Percentiles rank a stretch among this genome's conserved stretches.
phyloP scores from a whole-genome alignment of 176 grass and related monocot species.

The Lolium multiflorum region DNA sequence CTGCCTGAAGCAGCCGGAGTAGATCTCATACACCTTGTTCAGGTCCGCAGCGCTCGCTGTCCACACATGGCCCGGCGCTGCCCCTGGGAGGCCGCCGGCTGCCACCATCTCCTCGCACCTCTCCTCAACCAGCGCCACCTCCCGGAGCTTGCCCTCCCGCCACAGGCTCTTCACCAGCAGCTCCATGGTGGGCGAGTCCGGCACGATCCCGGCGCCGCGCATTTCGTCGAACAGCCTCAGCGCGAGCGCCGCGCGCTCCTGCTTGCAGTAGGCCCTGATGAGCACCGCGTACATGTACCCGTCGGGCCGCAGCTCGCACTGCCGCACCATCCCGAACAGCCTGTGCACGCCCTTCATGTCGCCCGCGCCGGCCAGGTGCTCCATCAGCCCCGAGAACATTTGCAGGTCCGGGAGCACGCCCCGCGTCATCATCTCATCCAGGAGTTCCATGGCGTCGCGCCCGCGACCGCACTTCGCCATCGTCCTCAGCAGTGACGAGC shows the following conservation, averaged over 20 bases:
- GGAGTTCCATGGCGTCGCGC: constrained; percentile 57
- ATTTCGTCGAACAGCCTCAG: constrained; percentile 85
- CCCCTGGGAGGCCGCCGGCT: constrained; percentile 38
- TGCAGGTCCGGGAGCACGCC: constrained; percentile 75
- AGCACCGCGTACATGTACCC: constrained; percentile 81
- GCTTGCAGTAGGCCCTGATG: constrained; percentile 73
- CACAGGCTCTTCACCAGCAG: constrained; percentile 94
- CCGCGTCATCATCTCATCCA: constrained; percentile 80
- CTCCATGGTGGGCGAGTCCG: constrained; percentile 65
- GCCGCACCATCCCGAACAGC: constrained; percentile 76
- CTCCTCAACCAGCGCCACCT: constrained; percentile 71
- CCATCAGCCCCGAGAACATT: constrained; percentile 80
- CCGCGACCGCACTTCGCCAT: constrained; percentile 71
- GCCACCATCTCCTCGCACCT: constrained; percentile 47
- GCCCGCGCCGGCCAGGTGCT: constrained; percentile 67
- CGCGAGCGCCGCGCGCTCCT: constrained; percentile 72
- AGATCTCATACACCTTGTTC: constrained; percentile 63
- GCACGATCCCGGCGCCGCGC: constrained; percentile 51
- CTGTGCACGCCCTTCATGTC: constrained; percentile 86
- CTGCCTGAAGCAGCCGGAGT: constrained; percentile 61
- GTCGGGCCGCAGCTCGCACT: constrained; percentile 71
- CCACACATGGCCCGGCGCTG: constrained; percentile 57
- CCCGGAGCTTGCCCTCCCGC: constrained; percentile 85
- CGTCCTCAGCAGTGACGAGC: constrained; percentile 81
- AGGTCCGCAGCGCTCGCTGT: constrained; percentile 68